Base-by-base conservation (phyloP, 108 stramenopile species). In the Nannochloropsis gaditana region DNA sequence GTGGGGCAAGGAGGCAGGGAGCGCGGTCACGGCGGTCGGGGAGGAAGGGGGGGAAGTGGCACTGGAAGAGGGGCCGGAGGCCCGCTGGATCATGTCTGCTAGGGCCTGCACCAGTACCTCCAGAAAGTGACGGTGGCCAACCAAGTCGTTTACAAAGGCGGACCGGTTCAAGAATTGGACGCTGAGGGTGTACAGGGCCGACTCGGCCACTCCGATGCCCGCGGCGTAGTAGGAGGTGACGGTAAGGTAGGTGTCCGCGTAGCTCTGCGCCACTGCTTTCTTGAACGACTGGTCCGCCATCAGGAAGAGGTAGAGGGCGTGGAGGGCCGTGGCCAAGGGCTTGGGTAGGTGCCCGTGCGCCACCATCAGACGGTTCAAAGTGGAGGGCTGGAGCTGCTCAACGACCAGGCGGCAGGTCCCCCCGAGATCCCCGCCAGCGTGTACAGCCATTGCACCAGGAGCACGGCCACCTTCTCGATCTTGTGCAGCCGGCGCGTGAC, bases 251-350 rank as follows among this genome's bases (percentile, higher is more conserved):
- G 95, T 94, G 81, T 94, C 93, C 86, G 93, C 94, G 85, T 97
- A 97, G 44, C 94, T 95, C 9, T 90, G 92, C n/a, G 95, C 95
- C 79, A 97, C 84, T 43, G 92, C 93, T 10, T 90, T 91, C 89
- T 97, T 97, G 92, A 97, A 97, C 10, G 93, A 92, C n/a, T 93
- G 95, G 79, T 95, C 94, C 19, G 96, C 95, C 83, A 97, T 90
- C 43, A 97, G 91, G 5, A 95, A 94, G 50, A 97, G 90, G 11
- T 96, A 89, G 1, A 97, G 92, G 43, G 94, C 92, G 87, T 97
- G 95, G 92, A 89, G 45, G n/a, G 85, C 84, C 44, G 41, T 21
- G 41, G 82, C 47, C 79, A 86, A 79, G 5, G 79, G 41, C 82
- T 82, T 84, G 85, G 84, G 89, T 21, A 88, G 83, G 81, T 82